Conservation (phyloP, 805 yeast species). For the Wickerhamomyces canadensis region DNA sequence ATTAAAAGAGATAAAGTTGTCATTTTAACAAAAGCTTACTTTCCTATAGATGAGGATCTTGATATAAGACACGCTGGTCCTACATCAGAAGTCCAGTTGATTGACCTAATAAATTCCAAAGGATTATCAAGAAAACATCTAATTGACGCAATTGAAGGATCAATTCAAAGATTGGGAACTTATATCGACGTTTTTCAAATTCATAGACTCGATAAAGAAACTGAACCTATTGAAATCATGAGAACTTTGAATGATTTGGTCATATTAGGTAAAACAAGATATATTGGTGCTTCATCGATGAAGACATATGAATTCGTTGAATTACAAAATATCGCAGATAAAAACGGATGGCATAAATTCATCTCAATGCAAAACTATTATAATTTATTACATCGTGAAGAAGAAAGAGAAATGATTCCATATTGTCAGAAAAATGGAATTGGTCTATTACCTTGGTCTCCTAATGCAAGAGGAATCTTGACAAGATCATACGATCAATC, state of each 20-base stretch:
- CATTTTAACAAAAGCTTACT: constrained; percentile 40
- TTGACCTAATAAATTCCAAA: constrained; percentile 22
- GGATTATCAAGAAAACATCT: constrained; percentile 44
- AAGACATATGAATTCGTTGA: constrained; percentile 44
- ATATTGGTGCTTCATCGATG: constrained; percentile 59
- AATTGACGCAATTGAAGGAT: constrained; percentile 26
- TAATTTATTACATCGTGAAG: constrained; percentile 51
- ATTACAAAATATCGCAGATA: constrained; percentile 48
- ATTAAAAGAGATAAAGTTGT: constrained; percentile 40
- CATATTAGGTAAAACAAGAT: constrained; percentile 37
- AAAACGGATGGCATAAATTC: constrained; percentile 48
- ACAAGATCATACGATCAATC: constrained; percentile 36
- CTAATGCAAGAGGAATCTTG: constrained; percentile 47
- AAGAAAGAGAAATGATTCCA: constrained; percentile 54
- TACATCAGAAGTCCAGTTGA: neutral
- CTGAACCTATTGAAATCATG: constrained; percentile 45
- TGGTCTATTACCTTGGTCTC: constrained; percentile 56
- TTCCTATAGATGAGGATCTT: constrained; percentile 11
- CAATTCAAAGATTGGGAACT: constrained; percentile 35
- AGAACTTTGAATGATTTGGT: constrained; percentile 45
- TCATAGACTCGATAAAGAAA: constrained; percentile 40
- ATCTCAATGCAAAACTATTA: constrained; percentile 53
- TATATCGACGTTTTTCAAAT: constrained; percentile 43
- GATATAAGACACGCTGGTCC: constrained; percentile 5
- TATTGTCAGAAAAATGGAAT: constrained; percentile 44